Base-by-base conservation (phyloP, 345 rosid genomes). In the Lepidium africanum region DNA sequence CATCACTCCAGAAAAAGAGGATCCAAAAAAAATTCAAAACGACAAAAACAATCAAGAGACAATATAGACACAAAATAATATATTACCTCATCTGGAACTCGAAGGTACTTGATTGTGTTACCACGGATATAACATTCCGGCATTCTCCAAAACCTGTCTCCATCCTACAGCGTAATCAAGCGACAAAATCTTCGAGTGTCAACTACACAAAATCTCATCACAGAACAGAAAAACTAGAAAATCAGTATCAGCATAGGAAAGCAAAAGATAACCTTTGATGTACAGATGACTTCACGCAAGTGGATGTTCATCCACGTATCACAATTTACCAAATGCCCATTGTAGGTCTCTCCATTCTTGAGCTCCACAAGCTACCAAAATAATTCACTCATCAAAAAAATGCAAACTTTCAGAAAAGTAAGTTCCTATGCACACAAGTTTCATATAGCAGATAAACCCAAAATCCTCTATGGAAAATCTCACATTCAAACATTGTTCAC, bases 41-140 rank as follows among this genome's bases (percentile, higher is more conserved):
- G 12, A 35, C 9, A 21, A 38, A 21, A 63, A 9, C 39, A 48
- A 47, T 55, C 23, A 54, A 52, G 27, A 25, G 7, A 4, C 60
- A 27, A 27, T 30, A 60, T 33, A 23, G 10, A 56, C 8, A 39
- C 54, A 61, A 52, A 35, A 67, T 6, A 35, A 23, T 9, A 40
- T 8, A 50, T 51, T 72, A 95, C 97, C 99, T 87, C 99, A 74
- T 95, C 97, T 17, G 99, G 99, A 84, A 95, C 97, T 61, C 97
- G 90, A 49, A 95, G 97, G 77, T 91, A 91, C 80, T 95, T 95
- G 37, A 95, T 95, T 43, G 97, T 95, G 80, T 95, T 95, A 39
- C 99, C 99, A 36, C 97, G 96, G 56, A 95, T 91, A 65, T 95
- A 95, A 86, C 99, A 95, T 76, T 95, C 99, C 7, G 97, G 99